A percentile compares a stretch with the other conserved stretches of the same genome.
Conservation (phyloP, 2,329 filamentous ascomycete species). For the Claviceps pusilla region DNA sequence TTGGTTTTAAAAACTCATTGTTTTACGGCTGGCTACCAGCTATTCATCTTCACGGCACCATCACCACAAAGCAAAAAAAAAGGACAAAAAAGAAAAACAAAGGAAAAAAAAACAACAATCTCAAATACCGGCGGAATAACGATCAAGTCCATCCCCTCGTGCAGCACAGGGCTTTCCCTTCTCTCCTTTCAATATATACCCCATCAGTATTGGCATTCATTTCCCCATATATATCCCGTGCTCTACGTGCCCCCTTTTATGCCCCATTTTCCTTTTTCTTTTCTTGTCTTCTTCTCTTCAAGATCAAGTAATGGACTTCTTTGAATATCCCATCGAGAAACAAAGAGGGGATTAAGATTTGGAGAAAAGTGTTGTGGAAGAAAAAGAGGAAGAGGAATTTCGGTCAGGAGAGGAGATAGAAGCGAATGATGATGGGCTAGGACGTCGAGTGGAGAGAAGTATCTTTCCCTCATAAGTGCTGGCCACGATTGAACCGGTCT, state of each 20-base stretch:
- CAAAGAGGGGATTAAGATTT: too few relatives aligned
- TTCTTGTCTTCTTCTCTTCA: too few relatives aligned
- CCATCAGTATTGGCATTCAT: too few relatives aligned
- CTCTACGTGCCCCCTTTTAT: too few relatives aligned
- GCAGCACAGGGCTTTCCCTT: slow-evolving; percentile 99
- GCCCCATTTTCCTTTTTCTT: too few relatives aligned
- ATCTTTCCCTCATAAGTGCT: slow-evolving; percentile 99
- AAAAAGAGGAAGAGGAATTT: too few relatives aligned
- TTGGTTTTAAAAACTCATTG: too few relatives aligned
- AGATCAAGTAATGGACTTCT: too few relatives aligned
- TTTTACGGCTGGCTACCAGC: neutral
- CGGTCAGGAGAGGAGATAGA: neutral
- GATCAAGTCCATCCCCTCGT: slow-evolving; percentile 71
- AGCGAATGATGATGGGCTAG: slow-evolving; percentile 4
- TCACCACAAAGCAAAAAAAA: neutral
- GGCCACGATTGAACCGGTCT: slow-evolving; percentile 37
- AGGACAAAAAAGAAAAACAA: slow-evolving; percentile 9
- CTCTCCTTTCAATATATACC: slow-evolving; percentile 31
- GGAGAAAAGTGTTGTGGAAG: too few relatives aligned
- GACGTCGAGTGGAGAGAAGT: slow-evolving; percentile 37
- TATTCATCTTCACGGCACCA: neutral
- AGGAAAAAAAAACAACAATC: slow-evolving; percentile 4
- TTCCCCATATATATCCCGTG: too few relatives aligned
- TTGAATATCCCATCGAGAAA: too few relatives aligned
- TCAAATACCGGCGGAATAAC: slow-evolving; percentile 47